phyloP scores from a whole-genome alignment of 202 grass and related monocot genomes.

The Cymbopogon flexuosus region DNA sequence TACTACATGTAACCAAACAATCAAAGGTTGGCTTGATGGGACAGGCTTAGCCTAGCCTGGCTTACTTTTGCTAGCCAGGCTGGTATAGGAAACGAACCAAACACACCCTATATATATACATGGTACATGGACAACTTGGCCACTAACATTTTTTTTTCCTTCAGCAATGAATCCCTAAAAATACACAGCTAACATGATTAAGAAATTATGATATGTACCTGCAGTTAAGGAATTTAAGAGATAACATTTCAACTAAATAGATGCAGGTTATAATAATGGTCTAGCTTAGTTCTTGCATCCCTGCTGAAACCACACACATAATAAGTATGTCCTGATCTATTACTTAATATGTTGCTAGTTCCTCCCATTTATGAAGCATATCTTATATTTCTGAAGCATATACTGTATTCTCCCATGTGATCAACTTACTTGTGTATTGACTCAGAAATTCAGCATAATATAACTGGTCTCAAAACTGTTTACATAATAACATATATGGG shows the following conservation, averaged over 20 bases:
- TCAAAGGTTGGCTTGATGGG: too few species aligned
- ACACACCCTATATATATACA: too few species aligned
- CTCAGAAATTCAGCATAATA: too few species aligned
- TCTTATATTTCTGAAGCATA: background rate
- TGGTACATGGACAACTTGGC: background rate
- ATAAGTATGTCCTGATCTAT: slow-evolving; percentile 16
- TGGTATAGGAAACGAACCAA: too few species aligned
- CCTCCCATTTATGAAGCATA: too few species aligned
- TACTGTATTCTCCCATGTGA: background rate
- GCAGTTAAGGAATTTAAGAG: background rate
- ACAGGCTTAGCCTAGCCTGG: too few species aligned
- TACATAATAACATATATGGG: background rate
- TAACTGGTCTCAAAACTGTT: background rate
- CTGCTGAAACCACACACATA: background rate
- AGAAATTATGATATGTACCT: background rate
- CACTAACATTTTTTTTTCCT: background rate
- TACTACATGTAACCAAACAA: too few species aligned
- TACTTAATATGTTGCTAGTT: background rate
- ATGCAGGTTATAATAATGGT: background rate
- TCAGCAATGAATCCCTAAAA: background rate
- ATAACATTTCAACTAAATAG: background rate
- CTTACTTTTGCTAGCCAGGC: too few species aligned
- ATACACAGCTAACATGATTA: background rate
- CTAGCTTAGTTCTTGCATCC: background rate
- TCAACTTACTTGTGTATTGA: background rate